phyloP scores from a whole-genome alignment of 2,329 filamentous ascomycete species.

The Aspergillus novoparasiticus region DNA sequence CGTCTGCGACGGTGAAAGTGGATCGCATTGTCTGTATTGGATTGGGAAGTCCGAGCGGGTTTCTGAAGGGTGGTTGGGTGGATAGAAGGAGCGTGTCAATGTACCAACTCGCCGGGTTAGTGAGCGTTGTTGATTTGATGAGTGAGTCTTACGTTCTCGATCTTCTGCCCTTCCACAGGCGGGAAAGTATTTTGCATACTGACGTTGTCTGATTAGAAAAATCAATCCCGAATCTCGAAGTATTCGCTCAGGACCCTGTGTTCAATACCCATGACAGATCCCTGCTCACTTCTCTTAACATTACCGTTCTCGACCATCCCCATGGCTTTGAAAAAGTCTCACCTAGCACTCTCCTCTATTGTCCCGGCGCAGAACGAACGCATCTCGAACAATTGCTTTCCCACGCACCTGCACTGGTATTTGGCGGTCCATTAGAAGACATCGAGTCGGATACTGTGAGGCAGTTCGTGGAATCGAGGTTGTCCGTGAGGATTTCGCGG shows the following conservation, averaged over 20 bases:
- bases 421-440: constrained; percentile 54
- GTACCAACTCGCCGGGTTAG: constrained; percentile 45
- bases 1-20: constrained; percentile 8
- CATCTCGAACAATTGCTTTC: constrained; percentile 56
- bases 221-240: constrained; percentile 8
- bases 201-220: neutral
- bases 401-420: constrained; percentile 55
- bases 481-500: constrained; percentile 29
- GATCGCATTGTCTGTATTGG: constrained; percentile 40
- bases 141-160: constrained; percentile 22
- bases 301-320: constrained; percentile 51
- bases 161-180: neutral
- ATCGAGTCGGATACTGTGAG: constrained; percentile 28
- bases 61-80: constrained; percentile 45
- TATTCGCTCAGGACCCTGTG: constrained; percentile 60
- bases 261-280: constrained; percentile 46
- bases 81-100: constrained; percentile 44
- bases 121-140: constrained; percentile 29
- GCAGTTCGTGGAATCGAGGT: constrained; percentile 21
- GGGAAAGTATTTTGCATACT: neutral
- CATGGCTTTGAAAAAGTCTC: constrained; percentile 56
- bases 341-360: constrained; percentile 58
- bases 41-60: constrained; percentile 45
- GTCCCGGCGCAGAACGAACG: constrained; percentile 59
- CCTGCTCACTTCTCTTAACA: constrained; percentile 38